Base-by-base conservation (phyloP, 495 filamentous ascomycete genomes). In the Penicillium maclennaniae region DNA sequence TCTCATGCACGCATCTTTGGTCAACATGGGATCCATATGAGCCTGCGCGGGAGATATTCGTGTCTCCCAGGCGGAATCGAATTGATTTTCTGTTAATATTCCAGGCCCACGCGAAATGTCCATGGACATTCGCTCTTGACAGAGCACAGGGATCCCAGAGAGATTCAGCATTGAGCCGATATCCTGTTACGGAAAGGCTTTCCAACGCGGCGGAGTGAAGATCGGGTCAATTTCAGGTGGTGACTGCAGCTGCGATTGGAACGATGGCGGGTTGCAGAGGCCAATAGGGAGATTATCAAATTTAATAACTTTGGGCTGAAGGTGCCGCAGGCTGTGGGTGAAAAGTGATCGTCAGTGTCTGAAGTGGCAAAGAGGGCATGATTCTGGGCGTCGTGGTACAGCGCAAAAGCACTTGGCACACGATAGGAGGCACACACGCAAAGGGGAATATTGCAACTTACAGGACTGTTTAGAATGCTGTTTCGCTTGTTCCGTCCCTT, bases 381-480 rank as follows among this genome's bases (percentile, higher is more conserved):
- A 38, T 25, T 54, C 58, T 69, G 45, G 63, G 63, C 66, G 57
- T 49, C n/a, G 65, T 67, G 43, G 49, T 52, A 68, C 65, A 42
- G 45, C 49, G 47, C 42, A 53, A 45, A 41, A 45, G 42, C 54
- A 15, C 66, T 68, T 69, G 68, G 70, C 61, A 48, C 49, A 42
- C 47, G 54, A 61, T 55, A 50, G 14, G 26, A 41, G 31, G 54
- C 51, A 38, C 37, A 38, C 37, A 59, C 39, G 61, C 67, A 55
- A 53, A 43, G 56, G 60, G 52, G 52, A 34, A 8, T 27, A 15
- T 47, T 40, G 17, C 28, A 49, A 83, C 84, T 74, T 83, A 95
- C 90, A 65, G 92, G 92, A 75, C 89, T 95, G 76, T 91, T 95
- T 38, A 97, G 77, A 82, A 95, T 91, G 68, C 83, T 92, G 70